These are phyloP conservation scores for Xerophyta viscosa DNA, from an alignment of 106 monocot genomes.

Conservation along the genomic window DNA sequence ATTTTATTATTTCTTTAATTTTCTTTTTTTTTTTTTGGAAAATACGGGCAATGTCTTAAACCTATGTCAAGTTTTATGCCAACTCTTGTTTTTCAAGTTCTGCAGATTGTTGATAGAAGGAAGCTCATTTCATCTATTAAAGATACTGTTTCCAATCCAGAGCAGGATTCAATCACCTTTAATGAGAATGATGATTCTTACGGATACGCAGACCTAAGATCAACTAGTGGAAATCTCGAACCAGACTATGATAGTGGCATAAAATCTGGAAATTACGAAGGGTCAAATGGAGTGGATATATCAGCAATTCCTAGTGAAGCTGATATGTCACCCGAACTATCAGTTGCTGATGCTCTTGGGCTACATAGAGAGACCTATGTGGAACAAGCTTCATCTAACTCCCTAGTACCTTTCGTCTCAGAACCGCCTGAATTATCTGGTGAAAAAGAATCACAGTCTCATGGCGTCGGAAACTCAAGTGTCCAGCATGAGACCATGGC, in stretches of 20 bases:
- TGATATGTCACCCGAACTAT: background rate
- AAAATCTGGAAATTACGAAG: conserved; percentile 1
- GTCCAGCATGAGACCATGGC: conserved; percentile 1
- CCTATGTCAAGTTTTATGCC: background rate
- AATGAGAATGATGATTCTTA: conserved; percentile 11
- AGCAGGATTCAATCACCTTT: conserved; percentile 10
- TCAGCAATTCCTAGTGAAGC: background rate
- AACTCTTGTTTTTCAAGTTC: background rate
- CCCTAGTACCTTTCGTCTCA: conserved; percentile 9
- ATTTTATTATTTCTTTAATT: too few species aligned
- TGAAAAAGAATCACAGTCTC: conserved; percentile 10
- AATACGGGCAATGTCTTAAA: too few species aligned
- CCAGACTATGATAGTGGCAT: background rate
- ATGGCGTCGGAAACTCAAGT: conserved; percentile 14
- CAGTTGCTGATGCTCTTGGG: conserved; percentile 25
- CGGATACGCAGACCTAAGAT: background rate
- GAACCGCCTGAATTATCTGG: conserved; percentile 5
- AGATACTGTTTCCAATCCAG: conserved; percentile 3
- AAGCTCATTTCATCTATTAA: conserved; percentile 31
- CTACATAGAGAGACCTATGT: conserved; percentile 19
- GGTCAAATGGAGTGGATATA: conserved; percentile 11
- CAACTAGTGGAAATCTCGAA: conserved; percentile 7
- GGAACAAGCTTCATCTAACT: conserved; percentile 5
- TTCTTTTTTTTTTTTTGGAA: too few species aligned
- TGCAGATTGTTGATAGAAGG: conserved; percentile 48